A percentile compares a stretch with the other conserved stretches of the same genome.
Conservation (phyloP, 441 rosid species). For the Syzygium syzygioides region DNA sequence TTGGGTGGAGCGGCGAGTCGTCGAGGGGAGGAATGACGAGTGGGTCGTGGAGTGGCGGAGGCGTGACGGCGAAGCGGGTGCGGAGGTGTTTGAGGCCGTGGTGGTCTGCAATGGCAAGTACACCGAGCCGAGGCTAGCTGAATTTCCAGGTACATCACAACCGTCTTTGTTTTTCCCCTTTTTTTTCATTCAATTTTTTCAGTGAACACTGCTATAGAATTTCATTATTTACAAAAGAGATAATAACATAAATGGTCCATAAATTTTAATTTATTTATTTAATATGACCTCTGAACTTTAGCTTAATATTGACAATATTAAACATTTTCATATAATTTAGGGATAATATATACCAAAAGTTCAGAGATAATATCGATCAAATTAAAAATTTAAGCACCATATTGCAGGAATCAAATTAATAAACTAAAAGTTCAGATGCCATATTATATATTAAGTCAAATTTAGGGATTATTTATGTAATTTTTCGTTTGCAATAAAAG, state of each 20-base stretch:
- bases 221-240: neutral
- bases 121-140: neutral
- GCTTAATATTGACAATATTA: too few relatives aligned
- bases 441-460: too few relatives aligned
- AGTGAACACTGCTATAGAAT: neutral
- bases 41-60: constrained; percentile 11
- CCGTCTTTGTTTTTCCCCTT: neutral
- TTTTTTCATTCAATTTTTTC: neutral
- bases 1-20: neutral
- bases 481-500: neutral
- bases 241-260: too few relatives aligned
- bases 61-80: neutral
- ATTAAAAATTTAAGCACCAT: too few relatives aligned
- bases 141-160: neutral
- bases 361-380: too few relatives aligned
- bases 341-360: too few relatives aligned
- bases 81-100: constrained; percentile 12
- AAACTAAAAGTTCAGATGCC: too few relatives aligned
- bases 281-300: too few relatives aligned
- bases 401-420: too few relatives aligned
- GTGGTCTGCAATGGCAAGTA: constrained; percentile 5
- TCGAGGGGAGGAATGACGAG: neutral
- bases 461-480: too few relatives aligned
- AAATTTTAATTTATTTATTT: too few relatives aligned
- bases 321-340: too few relatives aligned